Percentiles rank a stretch among this genome's conserved stretches.
These are phyloP conservation scores for Mycosarcoma mackinlayi DNA, from an alignment of 1,284 basidiomycete species.

Conservation along the genomic window DNA sequence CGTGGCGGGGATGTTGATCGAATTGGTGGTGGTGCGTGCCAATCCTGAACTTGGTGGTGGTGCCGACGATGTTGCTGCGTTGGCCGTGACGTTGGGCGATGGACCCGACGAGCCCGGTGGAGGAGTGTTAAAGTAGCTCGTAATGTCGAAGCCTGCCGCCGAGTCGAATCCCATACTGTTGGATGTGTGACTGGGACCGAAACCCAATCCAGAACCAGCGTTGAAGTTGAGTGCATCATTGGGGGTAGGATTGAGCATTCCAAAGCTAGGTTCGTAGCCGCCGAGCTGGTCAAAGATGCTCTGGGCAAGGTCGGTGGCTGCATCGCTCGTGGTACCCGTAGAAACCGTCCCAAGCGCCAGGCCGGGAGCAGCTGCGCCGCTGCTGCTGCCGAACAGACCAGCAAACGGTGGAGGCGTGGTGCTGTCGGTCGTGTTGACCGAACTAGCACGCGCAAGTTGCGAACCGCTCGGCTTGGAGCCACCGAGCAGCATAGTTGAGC, in stretches of 20 bases:
- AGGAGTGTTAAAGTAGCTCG: constrained; percentile 48
- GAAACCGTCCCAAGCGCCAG: constrained; percentile 36
- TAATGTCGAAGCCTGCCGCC: constrained; percentile 43
- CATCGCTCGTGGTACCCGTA: constrained; percentile 39
- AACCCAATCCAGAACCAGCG: constrained; percentile 29
- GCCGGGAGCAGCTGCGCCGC: constrained; percentile 22
- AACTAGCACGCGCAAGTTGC: constrained; percentile 28
- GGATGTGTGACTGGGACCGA: constrained; percentile 41
- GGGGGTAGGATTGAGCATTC: constrained; percentile 52
- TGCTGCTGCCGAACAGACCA: constrained; percentile 24
- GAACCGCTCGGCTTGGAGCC: constrained; percentile 16
- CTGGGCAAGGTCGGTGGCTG: constrained; percentile 48
- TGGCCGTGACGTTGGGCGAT: constrained; percentile 28
- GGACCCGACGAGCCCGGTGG: constrained; percentile 27
- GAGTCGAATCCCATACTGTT: constrained; percentile 53
- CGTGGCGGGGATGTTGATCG: constrained; percentile 45
- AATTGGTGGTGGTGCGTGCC: constrained; percentile 22
- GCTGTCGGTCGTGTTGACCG: constrained; percentile 38
- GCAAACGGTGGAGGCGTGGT: constrained; percentile 48
- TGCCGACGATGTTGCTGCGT: constrained; percentile 13
- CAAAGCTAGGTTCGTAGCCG: constrained; percentile 49
- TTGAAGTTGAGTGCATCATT: constrained; percentile 50
- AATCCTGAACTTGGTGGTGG: constrained; percentile 5
- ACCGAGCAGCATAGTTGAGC: constrained; percentile 39
- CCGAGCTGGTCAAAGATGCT: constrained; percentile 58